These are phyloP conservation scores for Dactylis glomerata DNA, from an alignment of 176 grass and related monocot species.

Conservation along the genomic window DNA sequence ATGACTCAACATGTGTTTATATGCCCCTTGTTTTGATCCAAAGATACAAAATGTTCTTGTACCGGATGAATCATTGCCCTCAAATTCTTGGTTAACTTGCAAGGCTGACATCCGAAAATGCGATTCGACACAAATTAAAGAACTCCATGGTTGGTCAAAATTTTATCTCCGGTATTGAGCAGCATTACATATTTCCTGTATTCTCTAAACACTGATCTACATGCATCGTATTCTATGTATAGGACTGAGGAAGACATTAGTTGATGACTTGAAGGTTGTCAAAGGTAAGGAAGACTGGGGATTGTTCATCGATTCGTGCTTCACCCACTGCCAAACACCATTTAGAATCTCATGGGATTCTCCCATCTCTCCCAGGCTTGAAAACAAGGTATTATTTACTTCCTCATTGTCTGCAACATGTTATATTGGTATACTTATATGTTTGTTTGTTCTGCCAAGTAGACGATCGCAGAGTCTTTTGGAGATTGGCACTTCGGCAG, in stretches of 20 bases:
- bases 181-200: not conserved
- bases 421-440: not conserved
- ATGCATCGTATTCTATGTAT: not conserved
- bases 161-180: not conserved
- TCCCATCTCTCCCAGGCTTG: constrained; percentile 39
- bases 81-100: constrained; percentile 40
- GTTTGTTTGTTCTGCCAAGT: not conserved
- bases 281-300: constrained; percentile 29
- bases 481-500: constrained; percentile 83
- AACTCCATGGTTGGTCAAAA: constrained; percentile 42
- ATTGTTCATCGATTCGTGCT: constrained; percentile 68
- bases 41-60: constrained; percentile 28
- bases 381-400: constrained; percentile 21
- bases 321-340: constrained; percentile 56
- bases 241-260: constrained; percentile 38
- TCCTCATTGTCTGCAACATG: not conserved
- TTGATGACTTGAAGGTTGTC: constrained; percentile 38
- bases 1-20: not conserved
- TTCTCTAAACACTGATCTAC: not conserved
- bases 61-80: constrained; percentile 23
- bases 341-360: constrained; percentile 41
- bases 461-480: constrained; percentile 60
- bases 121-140: constrained; percentile 45
- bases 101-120: constrained; percentile 40
- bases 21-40: not conserved